Evolutionary conservation across 768 basidiomycete genomes (phyloP), one percentile per base, ranked within the genome.

Genomic region (Hygrophoropsis aurantiaca): DNA sequence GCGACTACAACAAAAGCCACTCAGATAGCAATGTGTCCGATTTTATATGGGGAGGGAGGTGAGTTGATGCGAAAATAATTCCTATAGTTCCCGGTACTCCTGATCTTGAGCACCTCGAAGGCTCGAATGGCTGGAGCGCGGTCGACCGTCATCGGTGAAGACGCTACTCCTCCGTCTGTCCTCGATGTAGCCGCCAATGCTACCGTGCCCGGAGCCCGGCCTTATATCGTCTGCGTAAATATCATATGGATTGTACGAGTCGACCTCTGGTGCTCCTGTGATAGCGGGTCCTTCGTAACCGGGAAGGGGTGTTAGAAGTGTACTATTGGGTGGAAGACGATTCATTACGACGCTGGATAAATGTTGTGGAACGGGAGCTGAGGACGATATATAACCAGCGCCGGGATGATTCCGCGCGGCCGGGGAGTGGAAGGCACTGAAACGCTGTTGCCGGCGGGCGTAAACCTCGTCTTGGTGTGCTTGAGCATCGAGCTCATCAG

Each of bases 221-320:
- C 72, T 68, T 52, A 62, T 62, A 43, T 61, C 65, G 36, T 61
- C 61, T 36, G 70, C 72, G 42, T 74, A 70, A 26, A 73, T 66
- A 51, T 71, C 74, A 47, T 67, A 68, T 19, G 58, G 50, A 21
- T 41, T 43, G 42, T 62, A 69, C 9, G 49, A 15, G 25, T 54
- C 43, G 35, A 55, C 43, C 23, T 51, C 40, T 7, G 52, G 21
- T 23, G 24, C 26, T 45, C 55, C 47, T 30, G 52, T 44, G 46
- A 73, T 52, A n/a, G 75, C 61, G 23, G 74, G 54, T 7, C 69
- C 57, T 50, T 77, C 74, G 55, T 83, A 85, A 18, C 81, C 78
- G 4, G 80, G 74, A 16, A 86, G 70, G n/a, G 87, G 84, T 25
- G 85, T 87, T 51, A 88, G 69, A 44, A 89, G 72, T 20, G 82